A percentile compares a stretch with the other conserved stretches of the same genome.
Conservation (phyloP, 2,329 filamentous ascomycete species). For the Pseudogymnoascus sp. region DNA sequence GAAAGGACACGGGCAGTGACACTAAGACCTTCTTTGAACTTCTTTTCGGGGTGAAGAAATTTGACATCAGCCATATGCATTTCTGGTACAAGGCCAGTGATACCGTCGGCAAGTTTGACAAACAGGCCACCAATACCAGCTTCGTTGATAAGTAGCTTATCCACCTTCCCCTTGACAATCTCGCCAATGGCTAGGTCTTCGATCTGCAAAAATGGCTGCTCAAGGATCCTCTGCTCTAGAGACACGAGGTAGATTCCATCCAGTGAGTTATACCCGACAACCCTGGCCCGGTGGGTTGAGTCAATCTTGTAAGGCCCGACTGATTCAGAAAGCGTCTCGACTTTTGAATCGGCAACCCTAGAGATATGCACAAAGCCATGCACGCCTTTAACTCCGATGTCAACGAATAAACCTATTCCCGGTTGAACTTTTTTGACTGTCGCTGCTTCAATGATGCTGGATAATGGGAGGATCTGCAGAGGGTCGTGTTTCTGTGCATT, state of each 20-base stretch:
- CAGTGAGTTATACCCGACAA: constrained; percentile 78
- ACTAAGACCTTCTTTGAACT: constrained; percentile 78
- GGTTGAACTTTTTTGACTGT: constrained; percentile 73
- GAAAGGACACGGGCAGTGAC: constrained; percentile 83
- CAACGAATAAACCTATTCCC: constrained; percentile 72
- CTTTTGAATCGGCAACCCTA: constrained; percentile 77
- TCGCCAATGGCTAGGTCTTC: constrained; percentile 81
- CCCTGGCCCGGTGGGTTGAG: constrained; percentile 68
- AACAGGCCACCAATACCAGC: constrained; percentile 75
- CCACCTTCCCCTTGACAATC: constrained; percentile 71
- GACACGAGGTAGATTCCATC: constrained; percentile 83
- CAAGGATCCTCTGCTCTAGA: constrained; percentile 70
- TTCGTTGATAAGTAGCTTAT: constrained; percentile 72
- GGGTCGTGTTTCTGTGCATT: constrained; percentile 39
- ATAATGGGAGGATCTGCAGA: constrained; percentile 55
- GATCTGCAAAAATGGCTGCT: constrained; percentile 82
- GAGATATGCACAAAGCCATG: constrained; percentile 94
- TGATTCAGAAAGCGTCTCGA: constrained; percentile 70
- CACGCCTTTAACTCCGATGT: constrained; percentile 57
- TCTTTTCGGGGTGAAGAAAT: constrained; percentile 89
- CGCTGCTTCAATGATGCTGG: constrained; percentile 67
- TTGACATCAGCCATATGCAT: constrained; percentile 82
- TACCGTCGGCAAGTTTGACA: constrained; percentile 74
- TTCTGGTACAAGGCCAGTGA: constrained; percentile 80
- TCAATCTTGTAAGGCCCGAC: constrained; percentile 71